Evolutionary conservation across 2,329 filamentous ascomycete genomes (phyloP), one percentile per base, ranked within the genome.

Genomic region (Thelonectria blattea): DNA sequence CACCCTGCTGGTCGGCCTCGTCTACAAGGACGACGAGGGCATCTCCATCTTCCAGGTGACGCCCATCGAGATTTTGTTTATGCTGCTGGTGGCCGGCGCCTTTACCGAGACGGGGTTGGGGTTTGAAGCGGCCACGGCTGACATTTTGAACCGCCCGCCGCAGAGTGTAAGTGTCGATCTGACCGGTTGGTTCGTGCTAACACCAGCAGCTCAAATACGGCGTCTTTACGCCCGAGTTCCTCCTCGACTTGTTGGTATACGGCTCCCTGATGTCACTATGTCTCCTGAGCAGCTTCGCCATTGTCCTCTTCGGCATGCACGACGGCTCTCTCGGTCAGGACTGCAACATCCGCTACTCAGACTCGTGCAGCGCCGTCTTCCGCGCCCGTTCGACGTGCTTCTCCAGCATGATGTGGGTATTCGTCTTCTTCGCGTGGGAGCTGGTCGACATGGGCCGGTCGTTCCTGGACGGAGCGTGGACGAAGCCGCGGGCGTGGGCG

Each of bases 71-170:
- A 90, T 92, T 63, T 80, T 92, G 46, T 92, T 88, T 89, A 88
- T 92, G 63, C 91, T 91, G 68, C 91, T 92, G 89, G 83, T 92
- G 56, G 92, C 90, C 0, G 90, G 88, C 30, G 87, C 85, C 49
- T 81, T 91, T 69, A 89, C 89, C 3, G 90, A 91, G 63, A 91
- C 92, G 87, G 90, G 89, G 61, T 80, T 92, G 4, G 89, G 89
- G 2, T 88, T 91, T 75, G 89, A 92, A 74, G 78, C 83, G 54
- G 88, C 89, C 0, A 85, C 86, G 0, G 84, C 88, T 0, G 88
- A 91, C 71, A 87, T 92, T 60, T 86, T 92, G 79, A 73, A 81
- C 47, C 82, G 89, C 0, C 88, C 88, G n/a, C 90, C 90, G 0
- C 88, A 91, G 62, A 82, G 85, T 72, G 76, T 88, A 45, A 74